Base-by-base conservation (phyloP, 2,329 filamentous ascomycete species). In the Aureobasidium sp. region DNA sequence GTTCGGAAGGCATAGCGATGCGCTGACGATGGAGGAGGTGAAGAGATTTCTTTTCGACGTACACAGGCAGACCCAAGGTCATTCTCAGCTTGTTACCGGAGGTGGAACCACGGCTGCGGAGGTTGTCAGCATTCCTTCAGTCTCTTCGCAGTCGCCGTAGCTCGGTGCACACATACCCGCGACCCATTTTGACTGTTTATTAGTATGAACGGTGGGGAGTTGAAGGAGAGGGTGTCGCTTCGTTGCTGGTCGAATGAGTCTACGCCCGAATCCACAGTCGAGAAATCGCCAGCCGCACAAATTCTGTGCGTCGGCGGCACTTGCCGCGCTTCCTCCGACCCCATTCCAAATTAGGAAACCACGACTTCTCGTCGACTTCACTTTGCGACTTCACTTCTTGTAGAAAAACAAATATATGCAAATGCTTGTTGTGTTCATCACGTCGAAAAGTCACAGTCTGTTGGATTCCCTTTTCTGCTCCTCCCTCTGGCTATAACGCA, bases 21-120 rank as follows among this genome's bases (percentile, higher is more conserved):
- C 60, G 60, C 36, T 29, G 45, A 57, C 17, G 53, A 25, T 20
- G 27, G 57, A 29, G 44, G 22, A 44, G 39, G 53, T 56, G 55
- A 58, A 58, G 55, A 12, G 42, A 29, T 41, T 41, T 55, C 36
- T 49, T 41, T 60, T 60, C 67, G 75, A 90, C 91, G 81, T 96
- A 97, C 92, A 96, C 91, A 82, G 94, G 94, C 76, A 99, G 91
- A 97, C 91, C 94, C 82, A 99, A 91, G 81, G 94, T 97, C 94
- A 99, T 99, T 90, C 96, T 97, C 77, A 97, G 90, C 90, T 99
- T 99, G 90, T 95, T 95, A 87, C 94, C 94, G 77, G 92, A 89
- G 85, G 91, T 89, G 89, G 89, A 90, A 86, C 91, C 83, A 76
- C 84, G 82, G 78, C 83, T 84, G 70, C 71, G 69, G 39, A 62